Evolutionary conservation across 331 rosid genomes (phyloP).

Genomic region (Dryas integrifolia): DNA sequence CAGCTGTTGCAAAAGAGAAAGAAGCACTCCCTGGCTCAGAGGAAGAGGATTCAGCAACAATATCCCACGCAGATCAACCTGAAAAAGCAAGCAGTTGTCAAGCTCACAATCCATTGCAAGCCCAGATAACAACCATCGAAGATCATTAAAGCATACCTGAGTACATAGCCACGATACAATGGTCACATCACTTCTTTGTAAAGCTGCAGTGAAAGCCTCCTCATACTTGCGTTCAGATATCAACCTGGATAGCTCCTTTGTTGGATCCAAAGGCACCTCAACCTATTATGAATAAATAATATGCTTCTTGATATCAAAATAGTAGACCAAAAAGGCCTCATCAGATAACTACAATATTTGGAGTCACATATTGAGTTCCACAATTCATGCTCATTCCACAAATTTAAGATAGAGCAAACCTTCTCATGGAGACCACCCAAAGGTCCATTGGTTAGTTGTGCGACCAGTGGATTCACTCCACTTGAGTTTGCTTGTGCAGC

Average conservation of each 20-base stretch:
- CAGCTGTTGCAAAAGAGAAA: constrained; percentile 90
- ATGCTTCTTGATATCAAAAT: constrained; percentile 7
- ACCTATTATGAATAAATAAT: constrained; percentile 46
- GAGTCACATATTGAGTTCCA: neutral
- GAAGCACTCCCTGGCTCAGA: constrained; percentile 91
- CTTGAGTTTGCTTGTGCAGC: constrained; percentile 62
- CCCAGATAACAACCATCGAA: neutral
- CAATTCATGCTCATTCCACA: neutral
- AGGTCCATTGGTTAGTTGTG: constrained; percentile 79
- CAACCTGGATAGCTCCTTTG: constrained; percentile 79
- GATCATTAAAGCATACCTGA: constrained; percentile 55
- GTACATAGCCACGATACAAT: constrained; percentile 94
- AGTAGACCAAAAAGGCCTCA: neutral
- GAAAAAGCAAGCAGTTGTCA: constrained; percentile 16
- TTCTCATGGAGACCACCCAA: constrained; percentile 73
- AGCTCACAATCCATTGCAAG: neutral
- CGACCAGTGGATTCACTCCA: constrained; percentile 61
- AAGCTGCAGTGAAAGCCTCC: constrained; percentile 85
- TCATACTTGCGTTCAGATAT: constrained; percentile 76
- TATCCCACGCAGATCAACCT: constrained; percentile 79
- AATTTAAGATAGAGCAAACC: constrained; percentile 39
- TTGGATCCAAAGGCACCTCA: constrained; percentile 88
- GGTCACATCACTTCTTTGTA: constrained; percentile 86
- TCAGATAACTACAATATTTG: neutral
- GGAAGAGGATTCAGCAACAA: constrained; percentile 67